These are phyloP conservation scores for Colletotrichum agaves DNA, from an alignment of 2,329 filamentous ascomycete genomes.

Conservation along the genomic window DNA sequence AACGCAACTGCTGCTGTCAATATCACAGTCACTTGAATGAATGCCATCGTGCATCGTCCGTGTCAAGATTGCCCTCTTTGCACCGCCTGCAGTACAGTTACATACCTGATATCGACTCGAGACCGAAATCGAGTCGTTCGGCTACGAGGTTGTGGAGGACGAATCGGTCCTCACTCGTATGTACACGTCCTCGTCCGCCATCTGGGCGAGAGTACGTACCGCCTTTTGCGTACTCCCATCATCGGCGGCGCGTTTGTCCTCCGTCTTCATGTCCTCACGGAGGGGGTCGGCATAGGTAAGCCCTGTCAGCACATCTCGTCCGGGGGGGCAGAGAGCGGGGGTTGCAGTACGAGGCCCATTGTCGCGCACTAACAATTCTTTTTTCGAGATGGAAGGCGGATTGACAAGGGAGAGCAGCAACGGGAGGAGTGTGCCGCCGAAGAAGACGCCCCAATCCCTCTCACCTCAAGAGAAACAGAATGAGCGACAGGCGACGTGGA, in stretches of 20 bases:
- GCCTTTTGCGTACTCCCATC: neutral
- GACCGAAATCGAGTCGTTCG: conserved; percentile 7
- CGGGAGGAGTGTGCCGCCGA: conserved; percentile 34
- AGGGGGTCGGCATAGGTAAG: conserved; percentile 10
- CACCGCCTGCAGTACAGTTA: neutral
- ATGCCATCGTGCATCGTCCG: neutral
- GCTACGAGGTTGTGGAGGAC: conserved; percentile 13
- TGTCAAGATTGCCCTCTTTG: neutral
- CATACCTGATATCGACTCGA: neutral
- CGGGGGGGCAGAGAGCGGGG: conserved; percentile 9
- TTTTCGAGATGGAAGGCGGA: conserved; percentile 15
- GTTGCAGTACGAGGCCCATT: conserved; percentile 20
- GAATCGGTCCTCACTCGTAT: conserved; percentile 23
- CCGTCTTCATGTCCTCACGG: neutral
- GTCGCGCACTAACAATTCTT: conserved; percentile 38
- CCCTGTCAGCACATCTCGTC: conserved; percentile 31
- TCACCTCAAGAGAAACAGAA: neutral
- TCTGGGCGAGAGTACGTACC: conserved; percentile 14
- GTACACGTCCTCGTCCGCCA: conserved; percentile 6
- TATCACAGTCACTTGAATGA: neutral
- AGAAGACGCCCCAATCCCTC: conserved; percentile 24
- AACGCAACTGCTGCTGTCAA: too few relatives aligned
- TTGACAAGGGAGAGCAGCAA: conserved; percentile 29
- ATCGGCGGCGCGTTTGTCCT: neutral
- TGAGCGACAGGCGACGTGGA: neutral